Evolutionary conservation across 257 asterid species (phyloP).

Genomic region (Gynochthodes officinalis): DNA sequence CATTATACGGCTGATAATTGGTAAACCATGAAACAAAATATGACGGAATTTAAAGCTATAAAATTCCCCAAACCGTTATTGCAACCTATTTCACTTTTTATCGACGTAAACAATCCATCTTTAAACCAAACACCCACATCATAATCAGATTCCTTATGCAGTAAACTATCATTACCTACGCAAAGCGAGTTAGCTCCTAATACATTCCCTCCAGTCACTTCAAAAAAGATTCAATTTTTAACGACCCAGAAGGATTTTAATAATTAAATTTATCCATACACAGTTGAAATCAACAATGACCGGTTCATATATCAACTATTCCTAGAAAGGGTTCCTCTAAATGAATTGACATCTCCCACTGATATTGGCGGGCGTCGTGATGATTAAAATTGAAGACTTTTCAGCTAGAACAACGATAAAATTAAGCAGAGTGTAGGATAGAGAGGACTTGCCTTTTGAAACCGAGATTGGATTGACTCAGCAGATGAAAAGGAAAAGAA

Average conservation of each 20-base stretch:
- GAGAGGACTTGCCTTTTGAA: slow-evolving; percentile 2
- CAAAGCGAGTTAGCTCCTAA: not conserved
- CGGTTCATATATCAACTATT: not conserved
- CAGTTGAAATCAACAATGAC: not conserved
- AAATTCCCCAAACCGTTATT: not conserved
- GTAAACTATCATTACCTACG: not conserved
- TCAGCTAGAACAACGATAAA: not conserved
- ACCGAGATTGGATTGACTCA: not conserved
- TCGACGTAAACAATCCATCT: not conserved
- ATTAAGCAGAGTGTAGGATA: not conserved
- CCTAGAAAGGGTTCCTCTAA: not conserved
- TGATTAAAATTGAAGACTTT: not conserved
- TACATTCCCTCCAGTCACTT: too few species aligned
- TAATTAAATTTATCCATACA: not conserved
- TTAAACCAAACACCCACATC: not conserved
- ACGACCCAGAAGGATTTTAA: too few species aligned
- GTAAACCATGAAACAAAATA: too few species aligned
- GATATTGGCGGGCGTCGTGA: not conserved
- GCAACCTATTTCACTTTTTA: not conserved
- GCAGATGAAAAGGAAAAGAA: not conserved
- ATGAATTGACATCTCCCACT: not conserved
- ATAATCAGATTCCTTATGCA: too few species aligned
- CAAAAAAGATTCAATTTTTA: not conserved
- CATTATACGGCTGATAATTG: slow-evolving; percentile 21
- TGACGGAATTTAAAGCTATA: not conserved